Evolutionary conservation across 2,329 filamentous ascomycete species (phyloP).

Genomic region (Pyrenochaeta sp.): DNA sequence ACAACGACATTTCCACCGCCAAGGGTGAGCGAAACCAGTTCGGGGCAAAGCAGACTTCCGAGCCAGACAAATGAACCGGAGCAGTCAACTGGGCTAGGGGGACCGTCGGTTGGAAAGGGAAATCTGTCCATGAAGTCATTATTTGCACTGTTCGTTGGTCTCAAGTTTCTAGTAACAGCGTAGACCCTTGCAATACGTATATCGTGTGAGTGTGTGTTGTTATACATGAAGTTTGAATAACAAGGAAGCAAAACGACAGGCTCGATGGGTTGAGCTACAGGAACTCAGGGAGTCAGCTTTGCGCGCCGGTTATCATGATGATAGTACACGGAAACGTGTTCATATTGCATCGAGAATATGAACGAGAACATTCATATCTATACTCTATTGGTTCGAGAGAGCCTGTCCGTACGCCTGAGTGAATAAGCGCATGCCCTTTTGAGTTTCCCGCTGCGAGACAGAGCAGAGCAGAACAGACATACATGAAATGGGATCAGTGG

Average conservation of each 20-base stretch:
- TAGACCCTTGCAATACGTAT: too few species aligned
- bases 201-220: too few species aligned
- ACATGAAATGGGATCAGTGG: not conserved
- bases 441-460: not conserved
- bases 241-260: too few species aligned
- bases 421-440: not conserved
- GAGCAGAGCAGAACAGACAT: slow-evolving; percentile 3
- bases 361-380: not conserved
- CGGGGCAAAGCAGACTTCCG: not conserved
- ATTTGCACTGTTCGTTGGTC: not conserved
- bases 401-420: not conserved
- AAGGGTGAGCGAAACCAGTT: slow-evolving; percentile 10
- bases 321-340: too few species aligned
- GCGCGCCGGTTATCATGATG: too few species aligned
- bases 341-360: too few species aligned
- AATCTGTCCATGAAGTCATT: not conserved
- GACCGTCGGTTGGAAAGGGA: not conserved
- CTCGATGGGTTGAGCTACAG: too few species aligned
- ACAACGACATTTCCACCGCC: slow-evolving; percentile 30
- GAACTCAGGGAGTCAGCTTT: too few species aligned
- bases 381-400: not conserved
- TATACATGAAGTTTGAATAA: too few species aligned
- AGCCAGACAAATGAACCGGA: not conserved
- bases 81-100: not conserved
- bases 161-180: too few species aligned